Evolutionary conservation across 1,284 basidiomycete species (phyloP).

Genomic region (Psilocybe mexicana): DNA sequence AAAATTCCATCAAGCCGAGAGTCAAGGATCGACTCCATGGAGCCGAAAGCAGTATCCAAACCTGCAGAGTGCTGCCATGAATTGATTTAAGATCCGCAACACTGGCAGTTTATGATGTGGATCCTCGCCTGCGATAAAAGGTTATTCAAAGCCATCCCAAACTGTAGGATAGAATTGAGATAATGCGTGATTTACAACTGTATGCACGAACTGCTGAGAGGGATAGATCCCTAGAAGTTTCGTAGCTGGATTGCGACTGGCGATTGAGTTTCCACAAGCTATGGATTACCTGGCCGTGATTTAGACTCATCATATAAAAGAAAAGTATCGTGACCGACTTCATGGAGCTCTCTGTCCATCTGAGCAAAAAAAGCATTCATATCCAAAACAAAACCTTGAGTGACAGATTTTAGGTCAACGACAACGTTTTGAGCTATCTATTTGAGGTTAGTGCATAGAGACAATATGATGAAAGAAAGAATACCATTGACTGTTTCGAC

Average conservation of each 20-base stretch:
- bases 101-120: no score
- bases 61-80: conserved; percentile 11
- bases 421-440: conserved; percentile 15
- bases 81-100: neutral
- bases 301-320: neutral
- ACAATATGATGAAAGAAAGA: neutral
- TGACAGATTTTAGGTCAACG: conserved; percentile 3
- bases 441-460: neutral
- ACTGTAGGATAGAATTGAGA: conserved; percentile 1
- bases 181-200: neutral
- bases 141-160: conserved; percentile 7
- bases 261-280: conserved; percentile 3
- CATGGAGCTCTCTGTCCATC: conserved; percentile 6
- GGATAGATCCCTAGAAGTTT: conserved; percentile 2
- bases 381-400: neutral
- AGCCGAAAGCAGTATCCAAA: conserved; percentile 2
- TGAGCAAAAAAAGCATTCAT: conserved; percentile 2
- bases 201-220: neutral
- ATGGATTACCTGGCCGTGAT: conserved; percentile 4
- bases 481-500: conserved; percentile 9
- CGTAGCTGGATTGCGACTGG: neutral
- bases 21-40: conserved; percentile 1
- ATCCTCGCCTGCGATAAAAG: conserved; percentile 4
- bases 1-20: conserved; percentile 12
- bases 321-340: conserved; percentile 2